Base-by-base conservation (phyloP, 1,284 basidiomycete species). In the Sporisorium iseilematis-ciliati region DNA sequence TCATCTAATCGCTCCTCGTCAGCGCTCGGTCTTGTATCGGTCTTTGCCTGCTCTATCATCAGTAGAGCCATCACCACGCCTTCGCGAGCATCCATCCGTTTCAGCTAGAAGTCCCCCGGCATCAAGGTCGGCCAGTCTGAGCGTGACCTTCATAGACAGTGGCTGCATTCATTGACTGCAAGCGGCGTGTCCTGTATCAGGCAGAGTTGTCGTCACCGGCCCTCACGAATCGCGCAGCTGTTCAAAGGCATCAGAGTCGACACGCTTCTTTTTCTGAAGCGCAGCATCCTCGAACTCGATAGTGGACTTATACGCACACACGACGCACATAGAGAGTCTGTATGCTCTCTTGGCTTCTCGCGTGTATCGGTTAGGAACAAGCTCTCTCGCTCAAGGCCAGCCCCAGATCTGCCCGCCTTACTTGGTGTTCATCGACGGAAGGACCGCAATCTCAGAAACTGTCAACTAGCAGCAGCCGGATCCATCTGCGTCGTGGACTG, bases 261-360 rank as follows among this genome's bases (percentile, higher is more conserved):
- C 12, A 4, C 8, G 12, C 35, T 14, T 38, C 35, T 38, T 1
- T 38, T 14, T 38, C 12, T n/a, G 12, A 38, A 14, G 35, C 35
- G 12, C 35, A 16, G 26, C 48, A 20, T 20, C 46, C 20, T 49
- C 48, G 26, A 31, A 26, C 11, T 6, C 10, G 18, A 31, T 18
- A 7, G 16, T 5, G 23, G 6, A 16, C 1, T 5, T 25, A 3
- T 25, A 4, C 10, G 25, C 5, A n/a, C 43, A 46, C 16, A n/a
- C 46, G 6, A 20, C 48, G 48, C 2, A 11, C 20, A 29, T n/a
- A 4, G 18, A 29, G 48, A 49, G 48, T 31, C 26, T 20, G 25
- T 49, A 31, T 31, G 48, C 48, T 49, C 26, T 49, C 48, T 49
- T 49, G 7, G 29, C 18, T 26, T 18, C 10, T 49, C 26, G 29